Percentiles rank a stretch among this genome's conserved stretches.
Evolutionary conservation across 176 grass and related monocot genomes (phyloP).

Genomic region (Ananas comosus): DNA sequence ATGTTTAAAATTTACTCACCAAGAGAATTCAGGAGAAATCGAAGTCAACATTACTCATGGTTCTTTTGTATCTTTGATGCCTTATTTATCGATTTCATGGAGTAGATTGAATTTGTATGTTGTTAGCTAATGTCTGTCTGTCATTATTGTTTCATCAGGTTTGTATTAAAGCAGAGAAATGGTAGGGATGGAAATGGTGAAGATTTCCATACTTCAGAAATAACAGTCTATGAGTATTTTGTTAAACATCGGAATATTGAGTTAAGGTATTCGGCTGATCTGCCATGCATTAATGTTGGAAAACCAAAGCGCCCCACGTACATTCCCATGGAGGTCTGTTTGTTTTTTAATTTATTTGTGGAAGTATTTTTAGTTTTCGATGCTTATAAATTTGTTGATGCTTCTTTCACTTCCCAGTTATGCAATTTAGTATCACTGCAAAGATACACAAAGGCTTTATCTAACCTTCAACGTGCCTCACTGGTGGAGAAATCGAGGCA

Average conservation of each 20-base stretch:
- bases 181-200: slow-evolving; percentile 34
- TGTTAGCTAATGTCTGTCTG: neutral
- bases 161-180: slow-evolving; percentile 47
- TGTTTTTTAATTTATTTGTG: neutral
- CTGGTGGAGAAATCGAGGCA: slow-evolving; percentile 94
- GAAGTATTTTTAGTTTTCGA: neutral
- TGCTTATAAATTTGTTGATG: slow-evolving; percentile 12
- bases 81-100: neutral
- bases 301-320: slow-evolving; percentile 76
- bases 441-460: slow-evolving; percentile 71
- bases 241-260: slow-evolving; percentile 46
- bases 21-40: too few species aligned
- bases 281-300: slow-evolving; percentile 92
- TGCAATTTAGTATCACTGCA: slow-evolving; percentile 51
- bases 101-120: neutral
- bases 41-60: too few species aligned
- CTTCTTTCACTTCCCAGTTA: slow-evolving; percentile 37
- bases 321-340: slow-evolving; percentile 55
- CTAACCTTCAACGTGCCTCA: slow-evolving; percentile 49
- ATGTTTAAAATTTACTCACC: too few species aligned
- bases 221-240: slow-evolving; percentile 70
- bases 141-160: slow-evolving; percentile 32
- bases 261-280: slow-evolving; percentile 51
- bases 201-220: slow-evolving; percentile 24
- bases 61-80: neutral